phyloP scores from a whole-genome alignment of 2,329 filamentous ascomycete genomes.

The Fusarium succisae region DNA sequence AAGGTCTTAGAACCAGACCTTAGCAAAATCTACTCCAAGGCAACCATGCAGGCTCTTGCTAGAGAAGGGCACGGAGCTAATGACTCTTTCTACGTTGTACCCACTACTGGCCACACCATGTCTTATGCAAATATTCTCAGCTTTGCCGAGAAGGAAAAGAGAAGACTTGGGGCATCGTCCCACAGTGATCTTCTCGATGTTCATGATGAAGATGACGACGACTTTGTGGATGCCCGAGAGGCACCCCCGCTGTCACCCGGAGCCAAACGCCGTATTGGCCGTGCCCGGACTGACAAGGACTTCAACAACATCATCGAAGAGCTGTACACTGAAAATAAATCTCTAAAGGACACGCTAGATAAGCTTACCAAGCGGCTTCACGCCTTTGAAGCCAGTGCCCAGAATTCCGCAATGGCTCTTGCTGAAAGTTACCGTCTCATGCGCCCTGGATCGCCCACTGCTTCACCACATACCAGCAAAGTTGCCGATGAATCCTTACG shows the following conservation, averaged over 20 bases:
- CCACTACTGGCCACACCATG: constrained; percentile 87
- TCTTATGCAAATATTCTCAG: constrained; percentile 91
- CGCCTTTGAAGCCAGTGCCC: constrained; percentile 91
- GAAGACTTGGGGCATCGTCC: constrained; percentile 63
- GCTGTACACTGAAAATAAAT: constrained; percentile 86
- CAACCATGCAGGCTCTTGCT: constrained; percentile 81
- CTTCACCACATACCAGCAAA: constrained; percentile 41
- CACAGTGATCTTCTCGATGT: constrained; percentile 60
- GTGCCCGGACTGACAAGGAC: constrained; percentile 54
- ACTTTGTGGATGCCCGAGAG: constrained; percentile 89
- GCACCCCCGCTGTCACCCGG: constrained; percentile 60
- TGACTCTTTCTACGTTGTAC: constrained; percentile 94
- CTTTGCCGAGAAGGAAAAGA: constrained; percentile 73
- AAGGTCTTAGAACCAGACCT: constrained; percentile 69
- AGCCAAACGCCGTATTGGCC: constrained; percentile 53
- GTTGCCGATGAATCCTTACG: constrained; percentile 51
- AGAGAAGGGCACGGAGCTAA: constrained; percentile 72
- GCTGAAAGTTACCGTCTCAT: constrained; percentile 81
- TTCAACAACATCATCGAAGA: constrained; percentile 82
- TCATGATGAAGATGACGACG: constrained; percentile 75
- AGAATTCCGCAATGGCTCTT: constrained; percentile 85
- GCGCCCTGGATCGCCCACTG: constrained; percentile 63
- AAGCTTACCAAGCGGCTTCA: constrained; percentile 88
- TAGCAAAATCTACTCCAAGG: constrained; percentile 83
- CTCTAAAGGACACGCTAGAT: constrained; percentile 85